Conservation (phyloP, 257 asterid genomes). For the Pogostemon cablin region DNA sequence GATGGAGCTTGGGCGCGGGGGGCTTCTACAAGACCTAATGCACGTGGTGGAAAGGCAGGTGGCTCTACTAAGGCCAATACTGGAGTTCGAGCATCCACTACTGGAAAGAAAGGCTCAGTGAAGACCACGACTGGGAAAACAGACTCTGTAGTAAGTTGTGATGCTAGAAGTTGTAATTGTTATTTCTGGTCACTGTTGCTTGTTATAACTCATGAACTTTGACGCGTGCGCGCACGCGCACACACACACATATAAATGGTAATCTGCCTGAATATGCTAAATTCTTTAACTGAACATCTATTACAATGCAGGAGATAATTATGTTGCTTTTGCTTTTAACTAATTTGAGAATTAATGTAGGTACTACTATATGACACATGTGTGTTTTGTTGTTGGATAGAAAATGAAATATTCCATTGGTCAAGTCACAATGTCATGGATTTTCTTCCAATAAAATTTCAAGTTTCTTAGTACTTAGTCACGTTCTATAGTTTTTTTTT, state of each 20-base stretch:
- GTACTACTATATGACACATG: conserved; percentile 2
- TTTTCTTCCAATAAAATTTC: not conserved
- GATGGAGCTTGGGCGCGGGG: conserved; percentile 96
- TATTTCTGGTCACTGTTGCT: not conserved
- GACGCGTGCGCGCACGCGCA: not conserved
- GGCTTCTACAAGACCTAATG: conserved; percentile 56
- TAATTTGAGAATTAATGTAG: conserved; percentile 14
- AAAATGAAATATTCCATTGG: conserved; percentile 17
- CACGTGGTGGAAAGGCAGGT: conserved; percentile 84
- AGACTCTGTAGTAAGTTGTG: conserved; percentile 67
- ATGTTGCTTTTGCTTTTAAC: not conserved
- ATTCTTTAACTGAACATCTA: conserved; percentile 15
- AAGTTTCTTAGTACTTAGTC: conserved; percentile 3
- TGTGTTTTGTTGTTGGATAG: conserved; percentile 19
- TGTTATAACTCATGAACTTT: conserved; percentile 8
- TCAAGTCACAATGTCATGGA: not conserved
- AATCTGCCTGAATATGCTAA: not conserved
- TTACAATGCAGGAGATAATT: conserved; percentile 13
- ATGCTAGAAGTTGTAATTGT: conserved; percentile 22
- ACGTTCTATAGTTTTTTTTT: not conserved
- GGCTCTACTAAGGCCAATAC: conserved; percentile 65
- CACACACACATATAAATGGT: not conserved
- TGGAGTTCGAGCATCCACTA: conserved; percentile 70
- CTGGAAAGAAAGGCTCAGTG: conserved; percentile 75
- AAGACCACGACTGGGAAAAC: conserved; percentile 65